phyloP scores from a whole-genome alignment of 495 filamentous ascomycete genomes.

The Penicillium parvum region DNA sequence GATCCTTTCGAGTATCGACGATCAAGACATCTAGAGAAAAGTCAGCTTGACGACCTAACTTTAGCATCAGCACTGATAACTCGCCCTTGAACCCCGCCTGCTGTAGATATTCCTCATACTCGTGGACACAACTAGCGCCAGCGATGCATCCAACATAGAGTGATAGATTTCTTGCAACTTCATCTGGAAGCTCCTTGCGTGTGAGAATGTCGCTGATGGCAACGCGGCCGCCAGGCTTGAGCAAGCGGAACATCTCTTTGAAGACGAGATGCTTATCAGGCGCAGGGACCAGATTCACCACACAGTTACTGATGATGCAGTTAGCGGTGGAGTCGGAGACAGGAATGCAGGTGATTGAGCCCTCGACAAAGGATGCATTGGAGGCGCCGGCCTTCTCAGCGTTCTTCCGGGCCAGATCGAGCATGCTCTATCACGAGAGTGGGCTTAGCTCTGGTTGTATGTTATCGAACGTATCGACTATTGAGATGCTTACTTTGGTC shows the following conservation, averaged over 20 bases:
- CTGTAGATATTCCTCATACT: slow-evolving; percentile 53
- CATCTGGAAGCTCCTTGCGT: slow-evolving; percentile 46
- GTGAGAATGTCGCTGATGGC: slow-evolving; percentile 61
- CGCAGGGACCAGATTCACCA: slow-evolving; percentile 59
- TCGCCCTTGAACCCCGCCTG: slow-evolving; percentile 53
- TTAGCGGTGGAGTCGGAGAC: slow-evolving; percentile 41
- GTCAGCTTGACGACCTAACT: slow-evolving; percentile 33
- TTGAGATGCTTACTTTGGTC: slow-evolving; percentile 43
- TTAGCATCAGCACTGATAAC: too few species aligned
- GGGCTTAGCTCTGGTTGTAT: too few species aligned
- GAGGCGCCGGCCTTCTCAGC: slow-evolving; percentile 28
- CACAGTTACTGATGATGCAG: slow-evolving; percentile 60
- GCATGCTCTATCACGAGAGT: slow-evolving; percentile 47
- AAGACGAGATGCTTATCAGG: slow-evolving; percentile 55
- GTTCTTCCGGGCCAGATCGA: slow-evolving; percentile 44
- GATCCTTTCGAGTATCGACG: slow-evolving; percentile 47
- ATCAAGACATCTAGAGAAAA: slow-evolving; percentile 47
- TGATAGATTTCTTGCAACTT: slow-evolving; percentile 43
- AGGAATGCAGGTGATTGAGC: slow-evolving; percentile 48
- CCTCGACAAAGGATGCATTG: slow-evolving; percentile 50
- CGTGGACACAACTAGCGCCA: slow-evolving; percentile 48
- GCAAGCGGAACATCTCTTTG: slow-evolving; percentile 54
- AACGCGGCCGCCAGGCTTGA: slow-evolving; percentile 59
- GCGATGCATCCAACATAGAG: slow-evolving; percentile 58
- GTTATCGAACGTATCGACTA: too few species aligned